Evolutionary conservation across 495 filamentous ascomycete species (phyloP).

Genomic region (Aspergillus conjunctus): DNA sequence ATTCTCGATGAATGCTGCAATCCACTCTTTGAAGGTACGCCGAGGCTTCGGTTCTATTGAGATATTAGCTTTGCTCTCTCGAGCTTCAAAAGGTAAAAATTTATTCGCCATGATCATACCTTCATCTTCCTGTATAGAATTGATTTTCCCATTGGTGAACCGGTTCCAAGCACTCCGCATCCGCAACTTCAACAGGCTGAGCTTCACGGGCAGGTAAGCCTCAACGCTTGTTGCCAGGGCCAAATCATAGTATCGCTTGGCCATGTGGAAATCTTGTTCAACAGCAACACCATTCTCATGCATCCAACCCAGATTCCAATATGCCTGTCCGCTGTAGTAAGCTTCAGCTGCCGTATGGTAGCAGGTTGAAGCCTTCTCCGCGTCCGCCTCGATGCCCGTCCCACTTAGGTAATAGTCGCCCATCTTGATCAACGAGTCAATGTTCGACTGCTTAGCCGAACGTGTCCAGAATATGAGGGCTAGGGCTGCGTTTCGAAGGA

Average conservation of each 20-base stretch:
- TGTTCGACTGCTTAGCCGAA: conserved; percentile 89
- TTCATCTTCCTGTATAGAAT: conserved; percentile 86
- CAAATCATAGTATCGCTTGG: conserved; percentile 93
- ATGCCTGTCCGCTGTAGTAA: conserved; percentile 87
- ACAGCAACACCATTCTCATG: conserved; percentile 96
- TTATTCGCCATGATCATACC: conserved; percentile 53
- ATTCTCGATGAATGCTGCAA: conserved; percentile 77
- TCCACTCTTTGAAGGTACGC: conserved; percentile 80
- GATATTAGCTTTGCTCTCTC: not conserved
- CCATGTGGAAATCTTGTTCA: conserved; percentile 94
- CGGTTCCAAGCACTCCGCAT: conserved; percentile 90
- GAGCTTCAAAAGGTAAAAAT: not conserved
- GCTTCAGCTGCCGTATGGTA: conserved; percentile 90
- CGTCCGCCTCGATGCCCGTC: conserved; percentile 67
- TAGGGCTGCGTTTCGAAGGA: conserved; percentile 71
- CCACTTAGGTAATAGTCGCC: conserved; percentile 92
- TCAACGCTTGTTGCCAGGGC: conserved; percentile 89
- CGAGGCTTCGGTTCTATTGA: conserved; percentile 62
- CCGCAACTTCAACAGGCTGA: conserved; percentile 84
- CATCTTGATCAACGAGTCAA: conserved; percentile 96
- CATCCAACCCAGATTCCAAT: conserved; percentile 99
- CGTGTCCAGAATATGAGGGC: conserved; percentile 96
- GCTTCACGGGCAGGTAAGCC: conserved; percentile 89
- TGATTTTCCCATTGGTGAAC: conserved; percentile 82
- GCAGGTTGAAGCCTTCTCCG: conserved; percentile 89